Percentiles rank a stretch among this genome's conserved stretches.
These are phyloP conservation scores for Candida montana DNA, from an alignment of 805 yeast genomes.

Conservation along the genomic window DNA sequence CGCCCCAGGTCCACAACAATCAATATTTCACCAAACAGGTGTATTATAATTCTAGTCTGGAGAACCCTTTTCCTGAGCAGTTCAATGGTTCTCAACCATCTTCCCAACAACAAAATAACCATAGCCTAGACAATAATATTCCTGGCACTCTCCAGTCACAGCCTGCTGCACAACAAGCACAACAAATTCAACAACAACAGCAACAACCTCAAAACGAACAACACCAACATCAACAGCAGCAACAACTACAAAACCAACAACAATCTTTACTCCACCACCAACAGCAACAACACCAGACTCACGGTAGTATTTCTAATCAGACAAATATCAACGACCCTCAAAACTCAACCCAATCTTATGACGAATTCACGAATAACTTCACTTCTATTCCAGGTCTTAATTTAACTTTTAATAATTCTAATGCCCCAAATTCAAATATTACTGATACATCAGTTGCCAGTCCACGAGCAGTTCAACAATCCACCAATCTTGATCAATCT, in stretches of 20 bases:
- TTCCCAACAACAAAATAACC: constrained; percentile 1
- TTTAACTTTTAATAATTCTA: constrained; percentile 12
- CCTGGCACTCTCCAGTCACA: too few species aligned
- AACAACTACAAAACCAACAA: not conserved
- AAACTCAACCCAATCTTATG: constrained; percentile 7
- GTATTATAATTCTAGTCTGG: constrained; percentile 16
- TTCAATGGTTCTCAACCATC: constrained; percentile 6
- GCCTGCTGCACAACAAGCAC: not conserved
- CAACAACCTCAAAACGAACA: constrained; percentile 1
- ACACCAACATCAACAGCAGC: not conserved
- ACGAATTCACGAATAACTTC: constrained; percentile 18
- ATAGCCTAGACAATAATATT: too few species aligned
- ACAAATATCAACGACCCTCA: constrained; percentile 1
- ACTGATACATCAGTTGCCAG: not conserved
- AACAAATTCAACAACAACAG: constrained; percentile 4
- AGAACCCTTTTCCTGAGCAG: constrained; percentile 18
- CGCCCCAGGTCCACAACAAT: constrained; percentile 16
- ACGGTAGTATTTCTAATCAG: not conserved
- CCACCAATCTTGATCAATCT: constrained; percentile 4
- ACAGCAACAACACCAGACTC: constrained; percentile 3
- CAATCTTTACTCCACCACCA: not conserved
- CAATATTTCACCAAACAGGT: constrained; percentile 17
- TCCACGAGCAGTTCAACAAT: constrained; percentile 3
- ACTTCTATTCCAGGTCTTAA: constrained; percentile 17
- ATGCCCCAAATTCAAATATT: constrained; percentile 1